phyloP scores from a whole-genome alignment of 2,329 filamentous ascomycete species.

The Ceratocystis smalleyi region DNA sequence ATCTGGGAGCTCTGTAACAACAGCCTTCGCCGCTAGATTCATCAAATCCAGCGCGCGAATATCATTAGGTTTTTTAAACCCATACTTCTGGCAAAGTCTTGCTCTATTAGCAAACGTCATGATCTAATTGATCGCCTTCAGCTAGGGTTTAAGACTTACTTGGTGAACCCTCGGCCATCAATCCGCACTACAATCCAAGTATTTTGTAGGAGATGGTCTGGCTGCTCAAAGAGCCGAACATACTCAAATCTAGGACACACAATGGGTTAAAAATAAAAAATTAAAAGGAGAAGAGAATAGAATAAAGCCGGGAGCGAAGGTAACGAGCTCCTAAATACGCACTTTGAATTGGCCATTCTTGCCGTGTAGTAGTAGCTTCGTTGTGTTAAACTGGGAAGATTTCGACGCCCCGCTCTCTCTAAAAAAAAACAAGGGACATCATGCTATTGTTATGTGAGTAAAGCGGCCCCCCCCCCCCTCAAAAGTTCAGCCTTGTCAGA shows the following conservation, averaged over 20 bases:
- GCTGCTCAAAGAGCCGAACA: conserved; percentile 75
- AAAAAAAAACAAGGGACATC: neutral
- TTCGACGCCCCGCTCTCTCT: conserved; percentile 6
- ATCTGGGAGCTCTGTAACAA: conserved; percentile 71
- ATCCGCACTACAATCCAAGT: conserved; percentile 93
- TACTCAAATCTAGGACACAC: conserved; percentile 62
- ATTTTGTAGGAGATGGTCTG: conserved; percentile 65
- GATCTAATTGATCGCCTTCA: neutral
- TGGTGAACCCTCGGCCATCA: conserved; percentile 88
- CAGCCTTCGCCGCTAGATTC: conserved; percentile 78
- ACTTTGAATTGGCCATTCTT: conserved; percentile 43
- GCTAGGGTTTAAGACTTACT: conserved; percentile 37
- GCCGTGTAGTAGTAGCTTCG: neutral
- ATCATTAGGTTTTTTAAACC: conserved; percentile 87
- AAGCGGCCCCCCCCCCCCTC: neutral
- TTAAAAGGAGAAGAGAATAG: neutral
- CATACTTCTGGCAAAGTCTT: conserved; percentile 69
- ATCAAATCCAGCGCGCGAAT: conserved; percentile 74
- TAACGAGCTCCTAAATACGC: conserved; percentile 16
- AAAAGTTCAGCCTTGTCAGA: conserved; percentile 12
- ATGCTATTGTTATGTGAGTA: conserved; percentile 2
- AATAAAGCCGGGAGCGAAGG: neutral
- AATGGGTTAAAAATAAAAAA: neutral
- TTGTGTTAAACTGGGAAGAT: neutral
- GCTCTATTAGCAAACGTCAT: conserved; percentile 17